These are phyloP conservation scores for Boletus barrowsii DNA, from an alignment of 768 basidiomycete species.

Conservation along the genomic window DNA sequence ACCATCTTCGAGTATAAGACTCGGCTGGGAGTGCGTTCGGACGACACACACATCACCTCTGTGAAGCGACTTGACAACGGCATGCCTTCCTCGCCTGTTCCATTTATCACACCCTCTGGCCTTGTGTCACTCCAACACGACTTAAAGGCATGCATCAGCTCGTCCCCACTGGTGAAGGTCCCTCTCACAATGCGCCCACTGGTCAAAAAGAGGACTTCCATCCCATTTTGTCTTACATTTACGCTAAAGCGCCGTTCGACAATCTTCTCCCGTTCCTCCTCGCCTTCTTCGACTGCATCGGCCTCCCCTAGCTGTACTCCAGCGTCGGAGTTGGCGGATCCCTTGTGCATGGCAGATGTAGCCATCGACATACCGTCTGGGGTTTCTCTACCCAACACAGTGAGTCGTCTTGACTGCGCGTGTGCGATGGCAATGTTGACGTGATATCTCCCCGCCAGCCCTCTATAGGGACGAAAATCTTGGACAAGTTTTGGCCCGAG, in stretches of 20 bases:
- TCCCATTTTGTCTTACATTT: constrained; percentile 13
- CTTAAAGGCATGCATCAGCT: constrained; percentile 29
- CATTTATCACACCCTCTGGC: constrained; percentile 26
- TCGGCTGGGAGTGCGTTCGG: not conserved
- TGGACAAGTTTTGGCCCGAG: constrained; percentile 33
- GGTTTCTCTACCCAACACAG: constrained; percentile 2
- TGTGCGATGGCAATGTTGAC: constrained; percentile 3
- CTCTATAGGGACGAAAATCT: constrained; percentile 26
- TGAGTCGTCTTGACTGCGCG: constrained; percentile 13
- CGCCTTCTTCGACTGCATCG: not conserved
- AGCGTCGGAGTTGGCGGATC: constrained; percentile 21
- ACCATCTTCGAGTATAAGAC: constrained; percentile 20
- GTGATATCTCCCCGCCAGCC: constrained; percentile 15
- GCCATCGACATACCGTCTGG: not conserved
- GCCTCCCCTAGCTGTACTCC: constrained; percentile 14
- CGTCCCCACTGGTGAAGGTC: constrained; percentile 25
- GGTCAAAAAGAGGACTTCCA: constrained; percentile 28
- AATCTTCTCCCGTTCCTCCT: constrained; percentile 20
- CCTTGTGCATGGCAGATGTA: constrained; percentile 4
- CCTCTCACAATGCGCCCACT: constrained; percentile 24
- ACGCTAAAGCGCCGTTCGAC: constrained; percentile 26
- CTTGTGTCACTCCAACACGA: constrained; percentile 28
- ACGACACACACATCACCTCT: constrained; percentile 19
- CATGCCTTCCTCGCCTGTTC: constrained; percentile 27
- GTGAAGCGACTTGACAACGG: constrained; percentile 10